Conservation (phyloP, 805 yeast species). For the Lachancea cidri region DNA sequence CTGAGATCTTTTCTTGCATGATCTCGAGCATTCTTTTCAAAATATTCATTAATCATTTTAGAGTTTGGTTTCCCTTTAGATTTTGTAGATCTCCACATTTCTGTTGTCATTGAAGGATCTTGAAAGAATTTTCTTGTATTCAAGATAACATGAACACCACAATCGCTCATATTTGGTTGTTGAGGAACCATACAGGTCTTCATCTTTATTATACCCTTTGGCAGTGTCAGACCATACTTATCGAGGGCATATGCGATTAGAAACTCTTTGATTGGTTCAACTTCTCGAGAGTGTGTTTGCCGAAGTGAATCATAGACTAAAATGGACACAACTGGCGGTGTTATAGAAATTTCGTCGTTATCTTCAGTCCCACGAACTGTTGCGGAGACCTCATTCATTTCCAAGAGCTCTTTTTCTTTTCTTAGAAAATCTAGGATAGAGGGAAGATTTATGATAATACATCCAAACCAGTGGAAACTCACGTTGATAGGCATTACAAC, state of each 20-base stretch:
- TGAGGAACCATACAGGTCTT: constrained; percentile 60
- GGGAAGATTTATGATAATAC: constrained; percentile 56
- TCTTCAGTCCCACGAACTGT: constrained; percentile 11
- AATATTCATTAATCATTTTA: constrained; percentile 21
- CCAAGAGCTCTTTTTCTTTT: constrained; percentile 6
- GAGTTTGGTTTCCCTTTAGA: constrained; percentile 16
- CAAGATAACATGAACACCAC: constrained; percentile 88
- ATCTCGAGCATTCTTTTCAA: constrained; percentile 24
- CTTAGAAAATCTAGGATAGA: constrained; percentile 16
- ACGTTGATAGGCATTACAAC: constrained; percentile 80
- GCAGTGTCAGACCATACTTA: constrained; percentile 45
- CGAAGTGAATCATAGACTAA: constrained; percentile 73
- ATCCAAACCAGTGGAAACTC: constrained; percentile 82
- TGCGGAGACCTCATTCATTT: constrained; percentile 3
- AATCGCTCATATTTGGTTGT: constrained; percentile 86
- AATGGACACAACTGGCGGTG: constrained; percentile 23
- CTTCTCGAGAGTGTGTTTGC: constrained; percentile 45
- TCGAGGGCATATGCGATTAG: constrained; percentile 67
- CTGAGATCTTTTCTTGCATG: constrained; percentile 26
- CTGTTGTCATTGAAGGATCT: constrained; percentile 43
- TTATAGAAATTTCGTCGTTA: constrained; percentile 14
- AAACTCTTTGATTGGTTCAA: constrained; percentile 53
- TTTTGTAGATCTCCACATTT: constrained; percentile 40
- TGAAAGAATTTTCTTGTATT: constrained; percentile 57
- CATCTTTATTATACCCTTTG: constrained; percentile 42